Percentiles rank a stretch among this genome's conserved stretches.
Conservation (phyloP, 2,329 filamentous ascomycete genomes). For the Colletotrichum tofieldiae region DNA sequence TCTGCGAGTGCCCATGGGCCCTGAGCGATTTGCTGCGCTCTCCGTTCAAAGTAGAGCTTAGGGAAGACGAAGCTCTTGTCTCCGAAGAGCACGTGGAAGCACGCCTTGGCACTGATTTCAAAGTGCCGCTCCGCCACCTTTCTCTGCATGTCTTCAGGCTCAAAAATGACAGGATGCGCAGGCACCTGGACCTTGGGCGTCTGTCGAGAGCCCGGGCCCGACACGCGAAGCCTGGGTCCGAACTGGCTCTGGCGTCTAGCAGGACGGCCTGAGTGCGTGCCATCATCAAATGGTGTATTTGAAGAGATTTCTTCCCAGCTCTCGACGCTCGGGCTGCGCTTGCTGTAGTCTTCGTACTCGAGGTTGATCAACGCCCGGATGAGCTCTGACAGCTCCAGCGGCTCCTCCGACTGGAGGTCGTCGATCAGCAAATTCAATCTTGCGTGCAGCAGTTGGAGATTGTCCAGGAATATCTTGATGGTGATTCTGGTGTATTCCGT, state of each 20-base stretch:
- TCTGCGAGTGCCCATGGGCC: constrained; percentile 86
- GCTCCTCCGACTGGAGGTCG: constrained; percentile 81
- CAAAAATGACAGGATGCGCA: constrained; percentile 84
- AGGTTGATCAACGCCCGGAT: constrained; percentile 82
- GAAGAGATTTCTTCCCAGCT: constrained; percentile 90
- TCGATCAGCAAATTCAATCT: constrained; percentile 89
- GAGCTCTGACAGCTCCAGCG: constrained; percentile 77
- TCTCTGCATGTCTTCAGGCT: constrained; percentile 85
- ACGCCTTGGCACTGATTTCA: constrained; percentile 91
- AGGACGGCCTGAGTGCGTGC: constrained; percentile 60
- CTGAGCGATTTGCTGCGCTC: constrained; percentile 85
- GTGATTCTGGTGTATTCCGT: constrained; percentile 82
- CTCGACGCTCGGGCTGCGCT: constrained; percentile 81
- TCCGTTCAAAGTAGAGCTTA: constrained; percentile 87
- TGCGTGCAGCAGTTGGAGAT: constrained; percentile 84
- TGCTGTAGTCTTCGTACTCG: constrained; percentile 74
- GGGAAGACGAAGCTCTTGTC: constrained; percentile 97
- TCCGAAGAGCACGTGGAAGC: constrained; percentile 97
- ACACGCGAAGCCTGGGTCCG: constrained; percentile 54
- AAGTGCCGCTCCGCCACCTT: constrained; percentile 86
- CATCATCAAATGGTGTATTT: constrained; percentile 73
- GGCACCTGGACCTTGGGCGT: constrained; percentile 85
- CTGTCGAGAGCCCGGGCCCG: constrained; percentile 41
- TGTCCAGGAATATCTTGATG: constrained; percentile 94
- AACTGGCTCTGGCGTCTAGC: constrained; percentile 54